A percentile compares a stretch with the other conserved stretches of the same genome.
phyloP scores from a whole-genome alignment of 163 green algal genomes.

The Coccomyxa subellipsoidea region DNA sequence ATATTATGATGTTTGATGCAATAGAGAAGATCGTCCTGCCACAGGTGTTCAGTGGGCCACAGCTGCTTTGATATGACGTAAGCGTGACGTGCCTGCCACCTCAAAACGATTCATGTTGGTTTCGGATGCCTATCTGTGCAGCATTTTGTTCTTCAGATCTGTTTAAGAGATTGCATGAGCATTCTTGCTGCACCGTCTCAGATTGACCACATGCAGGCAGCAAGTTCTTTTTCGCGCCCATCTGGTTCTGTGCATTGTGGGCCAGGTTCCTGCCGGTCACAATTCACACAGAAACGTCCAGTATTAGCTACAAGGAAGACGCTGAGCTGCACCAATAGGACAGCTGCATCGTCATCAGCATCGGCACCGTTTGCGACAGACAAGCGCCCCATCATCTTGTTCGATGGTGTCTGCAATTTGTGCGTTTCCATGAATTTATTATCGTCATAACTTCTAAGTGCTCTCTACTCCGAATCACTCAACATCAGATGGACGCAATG shows the following conservation, averaged over 20 bases:
- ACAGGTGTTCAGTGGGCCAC: too few species aligned
- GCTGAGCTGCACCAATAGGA: not conserved
- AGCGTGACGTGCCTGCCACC: too few species aligned
- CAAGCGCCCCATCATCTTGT: conserved; percentile 74
- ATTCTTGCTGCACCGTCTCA: too few species aligned
- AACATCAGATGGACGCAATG: conserved; percentile 4
- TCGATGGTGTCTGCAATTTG: conserved; percentile 89
- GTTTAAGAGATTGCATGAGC: too few species aligned
- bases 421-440: conserved; percentile 24
- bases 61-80: too few species aligned
- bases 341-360: not conserved
- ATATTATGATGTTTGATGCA: too few species aligned
- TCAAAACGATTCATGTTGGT: too few species aligned
- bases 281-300: not conserved
- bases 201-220: not conserved
- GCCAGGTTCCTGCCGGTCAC: not conserved
- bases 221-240: not conserved
- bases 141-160: too few species aligned
- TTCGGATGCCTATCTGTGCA: too few species aligned
- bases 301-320: not conserved
- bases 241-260: not conserved
- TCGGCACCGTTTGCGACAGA: conserved; percentile 61
- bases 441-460: not conserved
- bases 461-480: too few species aligned
- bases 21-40: too few species aligned